Base-by-base conservation (phyloP, 345 rosid species). In the Eucalyptus regnans region DNA sequence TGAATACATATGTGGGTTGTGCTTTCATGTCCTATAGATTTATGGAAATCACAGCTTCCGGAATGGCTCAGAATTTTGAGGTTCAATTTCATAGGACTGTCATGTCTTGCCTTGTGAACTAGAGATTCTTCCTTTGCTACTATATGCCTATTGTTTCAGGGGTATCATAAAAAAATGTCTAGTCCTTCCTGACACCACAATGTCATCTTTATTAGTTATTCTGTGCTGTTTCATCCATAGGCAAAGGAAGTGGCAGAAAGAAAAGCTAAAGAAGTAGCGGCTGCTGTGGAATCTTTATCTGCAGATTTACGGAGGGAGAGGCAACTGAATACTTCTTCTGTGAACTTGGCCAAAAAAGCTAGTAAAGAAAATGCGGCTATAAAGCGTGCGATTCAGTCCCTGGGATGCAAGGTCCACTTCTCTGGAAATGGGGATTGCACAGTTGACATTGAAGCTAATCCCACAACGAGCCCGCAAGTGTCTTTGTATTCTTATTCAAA, bases 381-480 rank as follows among this genome's bases (percentile, higher is more conserved):
- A 91, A 94, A 93, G 90, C 93, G 98, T 89, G 99, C 99, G 43
- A 50, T 98, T 79, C 94, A 95, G 90, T 95, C 99, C 51, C 86
- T 98, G 52, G 99, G 99, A 46, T 98, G 98, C 95, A 95, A 94
- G 90, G 97, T 98, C 88, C 92, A 94, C 62, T 95, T 97, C 91
- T 92, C 94, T 31, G 94, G 91, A 68, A 89, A 90, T 41, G 95
- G 96, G 56, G 98, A 94, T 89, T 93, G 95, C 60, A 88, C 93
- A 20, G 93, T 94, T 43, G 98, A 94, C 88, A 92, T 95, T 76
- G 97, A 94, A 90, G 91, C 71, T 87, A 92, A 87, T 89, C 86
- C 91, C 4, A 87, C 56, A 80, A 91, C 86, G 56, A 91, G 90
- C 88, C 86, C 92, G 25, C 94, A 90, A 56, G 92, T 60, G 64